Evolutionary conservation across 805 yeast genomes (phyloP).

Genomic region (Cyberlindnera japonica): DNA sequence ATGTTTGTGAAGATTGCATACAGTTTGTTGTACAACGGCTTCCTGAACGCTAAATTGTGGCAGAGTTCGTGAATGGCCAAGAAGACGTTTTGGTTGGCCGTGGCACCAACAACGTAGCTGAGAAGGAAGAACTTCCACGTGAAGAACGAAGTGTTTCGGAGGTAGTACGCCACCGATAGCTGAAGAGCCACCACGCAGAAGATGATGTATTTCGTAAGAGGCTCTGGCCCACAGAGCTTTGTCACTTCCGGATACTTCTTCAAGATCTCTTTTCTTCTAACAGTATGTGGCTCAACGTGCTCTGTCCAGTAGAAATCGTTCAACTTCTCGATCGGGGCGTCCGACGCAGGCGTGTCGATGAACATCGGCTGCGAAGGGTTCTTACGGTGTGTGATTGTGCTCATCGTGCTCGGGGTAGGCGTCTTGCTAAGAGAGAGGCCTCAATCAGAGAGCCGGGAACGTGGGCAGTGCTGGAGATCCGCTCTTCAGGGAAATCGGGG

Average conservation of each 20-base stretch:
- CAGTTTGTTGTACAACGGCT: constrained; percentile 71
- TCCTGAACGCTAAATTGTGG: constrained; percentile 80
- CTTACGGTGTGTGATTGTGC: constrained; percentile 28
- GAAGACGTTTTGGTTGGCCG: constrained; percentile 78
- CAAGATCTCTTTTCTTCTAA: constrained; percentile 69
- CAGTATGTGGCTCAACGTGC: constrained; percentile 75
- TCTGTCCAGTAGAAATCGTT: constrained; percentile 83
- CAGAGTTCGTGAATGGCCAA: constrained; percentile 85
- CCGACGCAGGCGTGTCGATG: constrained; percentile 31
- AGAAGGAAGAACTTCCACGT: constrained; percentile 51
- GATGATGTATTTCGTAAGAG: constrained; percentile 75
- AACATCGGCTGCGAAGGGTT: constrained; percentile 23
- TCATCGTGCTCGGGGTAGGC: constrained; percentile 13
- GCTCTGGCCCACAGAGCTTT: constrained; percentile 82
- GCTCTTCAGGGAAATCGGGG: too few relatives aligned
- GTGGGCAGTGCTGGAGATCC: constrained; percentile 1
- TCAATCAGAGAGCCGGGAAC: background rate
- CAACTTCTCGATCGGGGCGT: constrained; percentile 31
- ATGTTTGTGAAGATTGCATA: constrained; percentile 75
- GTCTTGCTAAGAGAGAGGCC: background rate
- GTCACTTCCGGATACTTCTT: constrained; percentile 75
- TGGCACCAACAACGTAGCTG: constrained; percentile 83
- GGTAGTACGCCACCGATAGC: constrained; percentile 54
- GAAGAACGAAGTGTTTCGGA: constrained; percentile 53
- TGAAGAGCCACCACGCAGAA: constrained; percentile 65